Conservation (phyloP, 108 stramenopile species). For the Aurantiochytrium sp. region DNA sequence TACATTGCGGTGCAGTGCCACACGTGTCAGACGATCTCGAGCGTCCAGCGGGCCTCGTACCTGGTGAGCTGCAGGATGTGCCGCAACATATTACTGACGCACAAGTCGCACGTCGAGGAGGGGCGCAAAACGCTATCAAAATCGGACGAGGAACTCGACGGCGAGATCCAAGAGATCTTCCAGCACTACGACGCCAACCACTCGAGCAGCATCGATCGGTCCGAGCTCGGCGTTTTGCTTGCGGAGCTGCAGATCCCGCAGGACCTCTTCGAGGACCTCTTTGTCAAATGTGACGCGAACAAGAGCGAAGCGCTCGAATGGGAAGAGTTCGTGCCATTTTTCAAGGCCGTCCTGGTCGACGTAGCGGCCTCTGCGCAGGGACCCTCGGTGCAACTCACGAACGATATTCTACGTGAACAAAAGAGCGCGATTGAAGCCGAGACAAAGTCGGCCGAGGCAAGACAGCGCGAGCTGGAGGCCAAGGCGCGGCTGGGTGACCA, state of each 20-base stretch:
- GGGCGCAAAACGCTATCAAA: background rate
- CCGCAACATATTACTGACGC: background rate
- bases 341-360: background rate
- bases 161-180: background rate
- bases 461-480: background rate
- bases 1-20: slow-evolving; percentile 4
- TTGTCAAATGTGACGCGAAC: background rate
- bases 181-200: background rate
- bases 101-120: background rate
- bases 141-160: background rate
- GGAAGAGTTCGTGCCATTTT: slow-evolving; percentile 1
- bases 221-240: background rate
- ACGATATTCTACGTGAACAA: background rate
- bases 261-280: background rate
- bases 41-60: background rate
- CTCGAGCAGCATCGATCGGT: background rate
- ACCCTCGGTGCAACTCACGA: background rate
- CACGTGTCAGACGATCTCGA: background rate
- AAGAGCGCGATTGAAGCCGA: background rate
- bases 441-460: background rate
- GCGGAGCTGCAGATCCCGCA: slow-evolving; percentile 4
- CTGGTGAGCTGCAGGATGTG: slow-evolving; percentile 6
- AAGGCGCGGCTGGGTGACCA: background rate
- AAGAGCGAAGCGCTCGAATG: slow-evolving; percentile 13
- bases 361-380: background rate